Evolutionary conservation across 1,139 yeast genomes (phyloP), one percentile per base, ranked within the genome.

Genomic region (Geotrichum klebahnii): DNA sequence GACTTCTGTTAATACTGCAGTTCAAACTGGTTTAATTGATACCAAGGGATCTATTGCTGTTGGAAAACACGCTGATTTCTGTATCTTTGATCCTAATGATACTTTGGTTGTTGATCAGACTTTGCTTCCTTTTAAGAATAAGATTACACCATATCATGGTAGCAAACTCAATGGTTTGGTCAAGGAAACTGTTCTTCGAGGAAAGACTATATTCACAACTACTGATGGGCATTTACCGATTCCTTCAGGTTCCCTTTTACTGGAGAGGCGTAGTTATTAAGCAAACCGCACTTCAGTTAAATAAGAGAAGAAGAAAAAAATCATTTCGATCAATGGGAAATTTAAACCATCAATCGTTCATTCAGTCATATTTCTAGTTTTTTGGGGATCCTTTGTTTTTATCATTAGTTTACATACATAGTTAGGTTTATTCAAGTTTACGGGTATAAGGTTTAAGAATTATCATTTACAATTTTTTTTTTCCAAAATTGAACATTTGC

Each of bases 51-150:
- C 73, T 48, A 74, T 90, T 47, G 75, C 72, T 33, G 74, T 75
- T 22, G 97, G 96, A 0, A 77, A 75, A 62, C 96, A 89, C 68
- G 97, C 96, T 0, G 97, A 90, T 67, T 79, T 90, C 58, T 80
- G 84, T 42, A 73, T 90, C 5, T 87, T 89, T 64, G 94, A 90
- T 65, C 81, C 87, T 6, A 71, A 74, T 10, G 74, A 73, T 9
- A 66, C 64, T 43, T 84, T 83, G 66, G 66, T 66, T 2, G 77
- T 89, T 42, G 73, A 74, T 16, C 84, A 86, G 65, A 71, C 74
- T 24, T 74, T 77, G 49, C 76, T 87, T 29, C 79, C 68, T 59
- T 90, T 86, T 73, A 89, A 87, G 61, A 89, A 90, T 70, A 89
- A 89, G 66, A 68, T 88, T 53, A 84, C 96, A 1, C 96, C 96